phyloP scores from a whole-genome alignment of 805 yeast genomes.

The Hyphopichia homilentoma region DNA sequence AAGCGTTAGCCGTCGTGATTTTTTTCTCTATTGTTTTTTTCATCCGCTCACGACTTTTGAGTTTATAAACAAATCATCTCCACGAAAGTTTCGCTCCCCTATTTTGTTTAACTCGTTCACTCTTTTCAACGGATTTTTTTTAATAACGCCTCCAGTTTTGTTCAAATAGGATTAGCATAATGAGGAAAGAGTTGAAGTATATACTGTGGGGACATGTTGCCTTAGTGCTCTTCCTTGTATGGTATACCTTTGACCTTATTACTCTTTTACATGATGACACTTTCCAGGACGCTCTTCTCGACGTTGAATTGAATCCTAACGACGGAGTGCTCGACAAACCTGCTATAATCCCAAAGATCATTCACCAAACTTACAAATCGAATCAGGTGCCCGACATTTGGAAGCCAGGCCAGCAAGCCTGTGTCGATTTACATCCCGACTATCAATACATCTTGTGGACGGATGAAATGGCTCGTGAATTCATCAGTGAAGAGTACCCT shows the following conservation, averaged over 20 bases:
- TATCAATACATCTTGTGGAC: constrained; percentile 90
- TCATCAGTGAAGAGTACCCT: constrained; percentile 73
- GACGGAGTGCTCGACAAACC: constrained; percentile 42
- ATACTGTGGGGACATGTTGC: constrained; percentile 57
- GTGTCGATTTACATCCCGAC: constrained; percentile 80
- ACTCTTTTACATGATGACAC: constrained; percentile 73
- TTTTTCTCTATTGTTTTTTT: too few relatives aligned
- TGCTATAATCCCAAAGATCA: constrained; percentile 77
- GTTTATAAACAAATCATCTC: too few relatives aligned
- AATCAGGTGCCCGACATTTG: constrained; percentile 75
- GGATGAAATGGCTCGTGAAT: constrained; percentile 74
- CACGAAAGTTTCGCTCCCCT: too few relatives aligned
- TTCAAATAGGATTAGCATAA: too few relatives aligned
- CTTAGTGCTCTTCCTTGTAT: constrained; percentile 52
- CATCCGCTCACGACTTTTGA: too few relatives aligned
- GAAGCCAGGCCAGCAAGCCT: constrained; percentile 72
- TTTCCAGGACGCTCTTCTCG: constrained; percentile 56
- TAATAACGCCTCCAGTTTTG: too few relatives aligned
- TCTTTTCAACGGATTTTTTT: too few relatives aligned
- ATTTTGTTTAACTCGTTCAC: too few relatives aligned
- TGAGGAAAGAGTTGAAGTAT: constrained; percentile 66
- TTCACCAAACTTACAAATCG: constrained; percentile 90
- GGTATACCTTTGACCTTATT: constrained; percentile 66
- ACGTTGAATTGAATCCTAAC: constrained; percentile 58
- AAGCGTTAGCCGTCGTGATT: too few relatives aligned